Evolutionary conservation across 73 alveolate species (phyloP).

Genomic region (Tetrahymena borealis): DNA sequence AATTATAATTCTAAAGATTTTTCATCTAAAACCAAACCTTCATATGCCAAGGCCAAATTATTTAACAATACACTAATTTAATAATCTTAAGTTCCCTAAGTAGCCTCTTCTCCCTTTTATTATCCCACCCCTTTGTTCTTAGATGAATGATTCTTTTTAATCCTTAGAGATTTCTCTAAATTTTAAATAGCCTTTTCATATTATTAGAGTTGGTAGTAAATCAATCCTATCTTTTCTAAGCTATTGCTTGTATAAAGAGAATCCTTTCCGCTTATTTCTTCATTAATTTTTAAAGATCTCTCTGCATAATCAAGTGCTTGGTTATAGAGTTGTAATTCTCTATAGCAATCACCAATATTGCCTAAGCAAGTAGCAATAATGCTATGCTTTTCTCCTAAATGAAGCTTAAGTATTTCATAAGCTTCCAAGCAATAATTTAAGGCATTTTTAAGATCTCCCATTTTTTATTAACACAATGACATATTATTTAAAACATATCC

Average conservation of each 20-base stretch:
- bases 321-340: neutral
- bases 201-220: neutral
- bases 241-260: neutral
- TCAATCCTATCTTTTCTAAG: neutral
- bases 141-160: neutral
- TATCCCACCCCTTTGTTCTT: neutral
- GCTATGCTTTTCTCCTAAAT: neutral
- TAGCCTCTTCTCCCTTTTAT: neutral
- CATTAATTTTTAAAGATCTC: neutral
- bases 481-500: neutral
- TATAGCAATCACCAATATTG: neutral
- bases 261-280: neutral
- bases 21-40: neutral
- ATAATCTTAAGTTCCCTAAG: neutral
- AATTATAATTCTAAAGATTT: neutral
- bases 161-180: neutral
- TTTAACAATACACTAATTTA: neutral
- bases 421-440: neutral
- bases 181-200: neutral
- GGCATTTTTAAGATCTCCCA: neutral
- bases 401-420: neutral
- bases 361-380: neutral
- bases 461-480: neutral
- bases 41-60: neutral
- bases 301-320: neutral